Conservation (phyloP, 306 rosid species). For the Inga laurina region DNA sequence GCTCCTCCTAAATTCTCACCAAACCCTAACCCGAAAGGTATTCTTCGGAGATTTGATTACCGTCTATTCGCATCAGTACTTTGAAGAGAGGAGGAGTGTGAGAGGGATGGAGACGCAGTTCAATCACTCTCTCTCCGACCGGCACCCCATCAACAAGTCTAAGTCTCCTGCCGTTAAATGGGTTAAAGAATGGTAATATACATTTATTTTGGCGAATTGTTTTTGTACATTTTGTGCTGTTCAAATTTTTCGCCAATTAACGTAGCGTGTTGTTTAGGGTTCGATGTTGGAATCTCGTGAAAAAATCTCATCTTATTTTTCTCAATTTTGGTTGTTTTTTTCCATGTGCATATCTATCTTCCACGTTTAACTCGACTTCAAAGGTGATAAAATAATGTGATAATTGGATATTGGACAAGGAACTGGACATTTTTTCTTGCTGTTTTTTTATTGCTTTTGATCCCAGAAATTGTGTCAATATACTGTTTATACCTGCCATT, state of each 20-base stretch:
- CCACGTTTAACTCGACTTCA: neutral
- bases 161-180: conserved; percentile 79
- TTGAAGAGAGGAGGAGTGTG: neutral
- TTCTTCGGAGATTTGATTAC: neutral
- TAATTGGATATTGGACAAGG: neutral
- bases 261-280: neutral
- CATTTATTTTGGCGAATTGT: neutral
- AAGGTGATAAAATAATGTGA: neutral
- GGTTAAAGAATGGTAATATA: conserved; percentile 71
- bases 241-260: neutral
- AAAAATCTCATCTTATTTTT: neutral
- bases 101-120: conserved; percentile 74
- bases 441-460: neutral
- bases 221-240: neutral
- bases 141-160: conserved; percentile 69
- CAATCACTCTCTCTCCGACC: conserved; percentile 57
- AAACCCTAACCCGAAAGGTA: conserved; percentile 13
- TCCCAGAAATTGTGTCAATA: neutral
- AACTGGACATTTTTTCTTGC: neutral
- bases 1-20: neutral
- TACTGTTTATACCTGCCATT: neutral
- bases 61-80: neutral
- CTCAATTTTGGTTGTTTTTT: neutral
- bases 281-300: neutral
- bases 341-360: neutral